Base-by-base conservation (phyloP, 257 asterid species). In the Linaria vulgaris region DNA sequence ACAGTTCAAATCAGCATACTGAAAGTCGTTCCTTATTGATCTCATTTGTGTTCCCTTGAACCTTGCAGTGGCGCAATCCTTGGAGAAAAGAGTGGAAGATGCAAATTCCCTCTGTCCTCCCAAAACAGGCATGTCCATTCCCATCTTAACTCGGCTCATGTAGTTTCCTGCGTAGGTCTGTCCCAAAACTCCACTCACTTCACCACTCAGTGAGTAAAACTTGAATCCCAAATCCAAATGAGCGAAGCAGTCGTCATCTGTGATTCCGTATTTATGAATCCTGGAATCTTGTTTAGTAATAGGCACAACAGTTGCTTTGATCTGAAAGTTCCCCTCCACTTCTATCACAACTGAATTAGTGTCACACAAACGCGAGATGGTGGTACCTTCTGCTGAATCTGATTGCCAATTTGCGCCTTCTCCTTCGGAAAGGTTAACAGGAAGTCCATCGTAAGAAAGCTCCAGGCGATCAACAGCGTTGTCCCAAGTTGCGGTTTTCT, bases 161-260 rank as follows among this genome's bases (percentile, higher is more conserved):
- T 90, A 87, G 37, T 76, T 79, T 25, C 76, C 67, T 0, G 80
- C 87, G 53, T 90, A 87, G 10, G 95, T 90, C 30, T 79, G 96
- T 15, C 97, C 97, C 76, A 90, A 53, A 15, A 85, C 90, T 25
- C 95, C 96, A 20, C 59, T 87, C 16, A 90, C 96, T 1, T 48
- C 72, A 3, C 79, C 81, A 5, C 74, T 87, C 78, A 90, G 71
- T 1, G 95, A 82, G 64, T 83, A 82, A 24, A 90, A 90, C 66
- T 85, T 85, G 67, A 90, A 88, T 63, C 95, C 87, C 63, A 88
- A 60, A 73, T 90, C 95, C 17, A 88, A 91, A 70, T 90, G 97
- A 19, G 96, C 94, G 23, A 85, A 85, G 75, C 95, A 85, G 49
- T 90, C 88, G 6, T 87, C 94, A 2, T 75, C 80, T 0, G 88